Evolutionary conservation across 1,284 basidiomycete species (phyloP), one percentile per base, ranked within the genome.

Genomic region (Marasmius tenuissimus): DNA sequence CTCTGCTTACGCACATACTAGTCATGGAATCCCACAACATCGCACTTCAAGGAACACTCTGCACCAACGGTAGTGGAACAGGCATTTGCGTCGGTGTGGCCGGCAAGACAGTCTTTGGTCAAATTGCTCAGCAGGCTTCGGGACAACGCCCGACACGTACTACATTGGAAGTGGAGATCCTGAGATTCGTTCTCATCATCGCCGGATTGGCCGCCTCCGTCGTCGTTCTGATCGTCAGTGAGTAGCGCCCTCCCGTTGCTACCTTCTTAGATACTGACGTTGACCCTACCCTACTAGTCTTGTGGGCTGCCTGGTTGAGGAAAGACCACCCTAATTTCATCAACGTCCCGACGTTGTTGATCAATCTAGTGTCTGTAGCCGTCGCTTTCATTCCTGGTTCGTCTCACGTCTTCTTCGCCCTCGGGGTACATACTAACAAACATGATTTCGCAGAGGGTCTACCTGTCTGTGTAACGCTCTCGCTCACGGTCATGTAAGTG

Each of bases 41-140:
- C 57, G 85, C 82, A 5, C 72, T 88, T 12, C 84, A 86, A 72
- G 87, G 87, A 12, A 89, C 87, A 0, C 77, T 85, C 33, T 86
- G 85, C 66, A 80, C 85, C 35, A 77, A 73, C 59, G 87, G 87
- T 6, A 82, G 76, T 34, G 86, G 85, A 18, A 63, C 76, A 1
- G 87, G 81, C 18, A 67, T 85, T 35, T 85, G 87, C 39, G 76
- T 87, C 56, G 81, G 81, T 64, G 83, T 82, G 0, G 85, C 86
- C 10, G 83, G 86, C 66, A 72, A 71, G 35, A 89, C 87, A 3
- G 83, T 80, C 35, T 81, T 82, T 61, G 88, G 88, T 34, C 77
- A 84, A 37, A 85, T 87, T 62, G 81, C 86, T 42, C 81, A 84
- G 69, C 74, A 85, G 4, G 84, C 85, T 0, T 75, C 77, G 0